Evolutionary conservation across 2,329 filamentous ascomycete genomes (phyloP).

Genomic region (Beauveria scarabaeidicola): DNA sequence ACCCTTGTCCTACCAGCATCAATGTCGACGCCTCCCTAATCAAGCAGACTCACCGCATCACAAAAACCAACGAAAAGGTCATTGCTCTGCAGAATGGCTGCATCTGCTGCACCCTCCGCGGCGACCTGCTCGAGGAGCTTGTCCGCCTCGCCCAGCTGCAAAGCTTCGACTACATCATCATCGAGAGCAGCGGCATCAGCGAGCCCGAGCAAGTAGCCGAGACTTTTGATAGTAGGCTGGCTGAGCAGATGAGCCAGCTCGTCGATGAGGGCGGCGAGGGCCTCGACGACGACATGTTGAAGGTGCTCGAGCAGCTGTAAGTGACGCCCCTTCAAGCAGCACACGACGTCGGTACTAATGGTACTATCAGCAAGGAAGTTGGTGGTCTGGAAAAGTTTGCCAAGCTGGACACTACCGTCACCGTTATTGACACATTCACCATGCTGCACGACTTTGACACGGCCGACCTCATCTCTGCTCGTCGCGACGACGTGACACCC

Average conservation of each 20-base stretch:
- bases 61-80: slow-evolving; percentile 54
- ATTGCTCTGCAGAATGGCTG: slow-evolving; percentile 65
- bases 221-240: slow-evolving; percentile 55
- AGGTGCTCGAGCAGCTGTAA: slow-evolving; percentile 28
- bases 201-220: slow-evolving; percentile 68
- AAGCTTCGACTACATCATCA: slow-evolving; percentile 62
- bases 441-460: slow-evolving; percentile 67
- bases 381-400: slow-evolving; percentile 60
- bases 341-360: neutral
- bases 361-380: slow-evolving; percentile 32
- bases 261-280: slow-evolving; percentile 22
- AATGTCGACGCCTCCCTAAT: slow-evolving; percentile 59
- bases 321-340: slow-evolving; percentile 4
- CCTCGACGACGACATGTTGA: slow-evolving; percentile 27
- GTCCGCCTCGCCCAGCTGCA: slow-evolving; percentile 53
- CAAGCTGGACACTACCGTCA: slow-evolving; percentile 61
- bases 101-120: slow-evolving; percentile 67
- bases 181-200: slow-evolving; percentile 64
- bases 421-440: slow-evolving; percentile 65
- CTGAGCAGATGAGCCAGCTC: slow-evolving; percentile 34
- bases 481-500: slow-evolving; percentile 51
- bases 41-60: slow-evolving; percentile 45
- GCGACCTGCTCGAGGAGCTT: slow-evolving; percentile 62
- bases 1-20: slow-evolving; percentile 29
- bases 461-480: slow-evolving; percentile 55